Evolutionary conservation across 495 filamentous ascomycete species (phyloP).

Genomic region (Trichodelitschia bisporula): DNA sequence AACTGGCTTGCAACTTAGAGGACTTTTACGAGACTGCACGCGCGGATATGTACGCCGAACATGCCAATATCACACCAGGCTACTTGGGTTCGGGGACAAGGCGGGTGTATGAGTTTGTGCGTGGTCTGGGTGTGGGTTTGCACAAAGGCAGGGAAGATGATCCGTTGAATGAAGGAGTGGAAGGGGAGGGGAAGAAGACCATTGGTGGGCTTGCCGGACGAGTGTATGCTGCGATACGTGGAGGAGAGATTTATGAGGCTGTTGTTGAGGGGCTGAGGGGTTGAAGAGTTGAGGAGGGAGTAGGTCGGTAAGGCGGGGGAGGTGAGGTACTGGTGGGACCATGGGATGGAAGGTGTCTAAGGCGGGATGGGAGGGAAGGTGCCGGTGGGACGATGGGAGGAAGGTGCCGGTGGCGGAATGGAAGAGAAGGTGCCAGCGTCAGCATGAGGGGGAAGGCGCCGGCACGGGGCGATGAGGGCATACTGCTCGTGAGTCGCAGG

Average conservation of each 20-base stretch:
- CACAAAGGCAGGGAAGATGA: constrained; percentile 3
- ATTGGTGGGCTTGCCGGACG: constrained; percentile 2
- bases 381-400: no score
- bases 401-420: no score
- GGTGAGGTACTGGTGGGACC: no score
- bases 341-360: no score
- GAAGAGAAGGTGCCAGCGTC: no score
- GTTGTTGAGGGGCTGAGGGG: constrained; percentile 4
- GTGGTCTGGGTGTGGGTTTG: constrained; percentile 4
- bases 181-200: constrained; percentile 3
- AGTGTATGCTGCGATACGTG: constrained; percentile 3
- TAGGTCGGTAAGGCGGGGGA: no score
- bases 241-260: constrained; percentile 2
- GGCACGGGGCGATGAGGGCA: no score
- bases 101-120: constrained; percentile 3
- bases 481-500: no score
- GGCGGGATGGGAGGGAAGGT: no score
- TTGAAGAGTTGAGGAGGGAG: no score
- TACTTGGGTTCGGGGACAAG: not conserved
- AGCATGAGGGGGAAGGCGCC: no score
- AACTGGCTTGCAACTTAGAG: no score
- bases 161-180: not conserved
- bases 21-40: not conserved
- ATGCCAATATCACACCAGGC: constrained; percentile 1
- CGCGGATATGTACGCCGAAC: not conserved